A percentile compares a stretch with the other conserved stretches of the same genome.
Conservation (phyloP, 768 basidiomycete genomes). For the Russula foetens region DNA sequence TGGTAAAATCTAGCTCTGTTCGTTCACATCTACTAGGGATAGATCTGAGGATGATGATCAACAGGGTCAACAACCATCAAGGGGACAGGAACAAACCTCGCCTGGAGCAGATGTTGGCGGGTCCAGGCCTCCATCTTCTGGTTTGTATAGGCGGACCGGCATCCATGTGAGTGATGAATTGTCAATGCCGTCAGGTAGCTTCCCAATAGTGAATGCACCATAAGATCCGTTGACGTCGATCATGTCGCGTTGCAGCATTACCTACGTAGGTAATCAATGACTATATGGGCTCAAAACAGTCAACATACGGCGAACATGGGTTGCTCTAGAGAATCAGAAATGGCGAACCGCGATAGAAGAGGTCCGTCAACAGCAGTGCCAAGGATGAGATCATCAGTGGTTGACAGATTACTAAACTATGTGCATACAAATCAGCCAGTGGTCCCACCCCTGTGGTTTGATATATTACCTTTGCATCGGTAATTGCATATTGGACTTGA, state of each 20-base stretch:
- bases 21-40: slow-evolving; percentile 10
- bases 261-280: not conserved
- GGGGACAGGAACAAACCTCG: slow-evolving; percentile 38
- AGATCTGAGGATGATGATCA: slow-evolving; percentile 21
- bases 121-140: slow-evolving; percentile 43
- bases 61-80: not conserved
- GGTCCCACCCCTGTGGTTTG: too few species aligned
- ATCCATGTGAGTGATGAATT: slow-evolving; percentile 57
- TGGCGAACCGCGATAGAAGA: slow-evolving; percentile 28
- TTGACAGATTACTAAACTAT: slow-evolving; percentile 11
- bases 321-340: slow-evolving; percentile 35
- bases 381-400: slow-evolving; percentile 11
- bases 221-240: slow-evolving; percentile 62
- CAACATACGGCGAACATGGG: slow-evolving; percentile 33
- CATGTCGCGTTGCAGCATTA: slow-evolving; percentile 56
- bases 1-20: not conserved
- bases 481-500: slow-evolving; percentile 3
- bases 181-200: slow-evolving; percentile 45
- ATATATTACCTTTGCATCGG: slow-evolving; percentile 6
- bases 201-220: slow-evolving; percentile 59
- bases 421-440: not conserved
- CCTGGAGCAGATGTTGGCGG: slow-evolving; percentile 47
- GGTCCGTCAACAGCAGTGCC: slow-evolving; percentile 25
- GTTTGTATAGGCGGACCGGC: slow-evolving; percentile 47
- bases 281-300: not conserved